Evolutionary conservation across 2,329 filamentous ascomycete species (phyloP), one percentile per base, ranked within the genome.

Genomic region (Ramularia endophylla): DNA sequence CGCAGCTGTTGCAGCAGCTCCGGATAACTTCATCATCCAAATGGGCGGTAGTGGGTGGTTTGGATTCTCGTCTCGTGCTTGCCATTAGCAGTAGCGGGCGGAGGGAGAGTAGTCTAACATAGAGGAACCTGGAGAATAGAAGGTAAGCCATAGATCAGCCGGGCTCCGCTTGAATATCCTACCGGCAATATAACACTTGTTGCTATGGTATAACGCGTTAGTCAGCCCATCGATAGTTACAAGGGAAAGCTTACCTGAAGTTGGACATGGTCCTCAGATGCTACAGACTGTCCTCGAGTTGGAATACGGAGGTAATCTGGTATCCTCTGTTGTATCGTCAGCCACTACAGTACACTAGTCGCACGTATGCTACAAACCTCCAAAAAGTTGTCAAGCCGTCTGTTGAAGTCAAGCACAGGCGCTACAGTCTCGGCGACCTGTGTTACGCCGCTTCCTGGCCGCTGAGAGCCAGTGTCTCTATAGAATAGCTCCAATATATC

Each of bases 1-100:
- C 56, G n/a, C 62, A 59, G 6, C 40, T 33, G 5, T 42, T 47
- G 6, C 59, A 54, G 9, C 52, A 55, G 9, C 44, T 43, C n/a
- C 41, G 64, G 55, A 44, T 60, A 38, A 41, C 56, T 52, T 55
- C 62, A 48, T 37, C 67, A 51, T 30, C 58, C 59, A 51, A 65
- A 56, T 36, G 66, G 49, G 16, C 65, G 45, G 43, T 41, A 2
- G 34, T 43, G 9, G 36, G 29, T n/a, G 39, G 30, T 15, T 29
- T 40, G 8, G 34, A 32, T 25, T 45, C 53, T 6, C 57, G 56
- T 39, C 52, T 63, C 16, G 61, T 25, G 22, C 6, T 59, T 38
- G 61, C 60, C 38, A 63, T 32, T 55, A 67, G 62, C 8, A 55
- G 31, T 12, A 55, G 36, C 3, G 51, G 53, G 15, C 53, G 46